These are phyloP conservation scores for Syzygium grande DNA, from an alignment of 345 rosid genomes.

Conservation along the genomic window DNA sequence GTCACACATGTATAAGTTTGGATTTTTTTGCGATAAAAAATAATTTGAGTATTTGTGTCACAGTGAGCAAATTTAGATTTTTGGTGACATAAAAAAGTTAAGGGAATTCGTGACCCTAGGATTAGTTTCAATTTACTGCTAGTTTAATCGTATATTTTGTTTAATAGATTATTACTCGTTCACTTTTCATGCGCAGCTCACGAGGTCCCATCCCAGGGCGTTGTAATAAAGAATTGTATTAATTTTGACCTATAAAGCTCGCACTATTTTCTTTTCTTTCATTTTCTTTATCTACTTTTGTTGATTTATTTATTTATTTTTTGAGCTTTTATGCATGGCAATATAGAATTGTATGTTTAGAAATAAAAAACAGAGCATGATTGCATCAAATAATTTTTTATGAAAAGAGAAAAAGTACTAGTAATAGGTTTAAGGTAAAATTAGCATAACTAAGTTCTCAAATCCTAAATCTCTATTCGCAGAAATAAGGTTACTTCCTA, in stretches of 20 bases:
- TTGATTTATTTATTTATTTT: not conserved
- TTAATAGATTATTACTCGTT: not conserved
- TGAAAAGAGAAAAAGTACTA: not conserved
- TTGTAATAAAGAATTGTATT: not conserved
- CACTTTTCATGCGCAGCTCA: not conserved
- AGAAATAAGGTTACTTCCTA: not conserved
- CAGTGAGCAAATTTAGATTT: no score
- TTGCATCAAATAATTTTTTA: not conserved
- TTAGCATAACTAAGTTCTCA: no score
- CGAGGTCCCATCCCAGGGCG: not conserved
- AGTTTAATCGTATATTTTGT: not conserved
- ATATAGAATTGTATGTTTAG: not conserved
- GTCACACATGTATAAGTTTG: no score
- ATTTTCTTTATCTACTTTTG: not conserved
- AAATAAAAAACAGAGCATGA: not conserved
- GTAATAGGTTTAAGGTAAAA: not conserved
- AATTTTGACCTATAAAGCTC: not conserved
- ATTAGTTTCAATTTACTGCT: not conserved
- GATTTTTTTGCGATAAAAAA: no score
- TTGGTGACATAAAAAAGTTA: no score
- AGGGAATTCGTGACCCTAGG: not conserved
- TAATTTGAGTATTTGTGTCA: no score
- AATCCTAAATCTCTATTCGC: not conserved
- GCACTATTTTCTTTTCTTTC: not conserved
- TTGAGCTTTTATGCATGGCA: not conserved